Base-by-base conservation (phyloP, 2,329 filamentous ascomycete species). In the Fusarium xylarioides region DNA sequence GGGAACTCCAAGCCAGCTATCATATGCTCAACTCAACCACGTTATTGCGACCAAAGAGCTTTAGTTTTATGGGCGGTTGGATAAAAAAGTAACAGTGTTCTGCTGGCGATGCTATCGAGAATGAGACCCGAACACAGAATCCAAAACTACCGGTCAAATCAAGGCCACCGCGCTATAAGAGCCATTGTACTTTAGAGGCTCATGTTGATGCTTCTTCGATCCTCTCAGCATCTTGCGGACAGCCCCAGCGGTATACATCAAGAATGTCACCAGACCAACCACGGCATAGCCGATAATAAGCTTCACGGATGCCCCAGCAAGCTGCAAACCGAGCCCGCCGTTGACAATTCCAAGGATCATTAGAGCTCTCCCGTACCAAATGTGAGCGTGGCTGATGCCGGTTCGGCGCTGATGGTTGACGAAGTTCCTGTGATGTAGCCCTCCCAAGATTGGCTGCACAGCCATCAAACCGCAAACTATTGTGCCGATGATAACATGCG, bases 261-360 rank as follows among this genome's bases (percentile, higher is more conserved):
- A 50, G 16, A 18, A 57, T 8, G 47, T 23, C 1, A 52, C 16
- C 21, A 38, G 7, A 26, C 44, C 50, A 23, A 66, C 11, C 11
- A 57, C 32, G 15, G 32, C 4, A 52, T 66, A 66, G 5, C 23
- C 50, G 2, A 37, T 38, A n/a, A 52, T 57, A 9, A 38, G 7
- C 4, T 53, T 32, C 15, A 30, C n/a, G 2, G 50, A 43, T 7
- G 85, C 83, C 10, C 73, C 69, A 2, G 86, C 82, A 9, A 90
- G 81, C 68, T 85, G 68, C 28, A 92, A 79, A 4, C 90, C 90
- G 3, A 91, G 79, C 0, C 90, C 90, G 50, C 90, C 90, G 74
- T 92, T 92, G 68, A 91, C 78, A 50, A 91, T 82, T 26, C 88
- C 90, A 12, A 91, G 75, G 16, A 87, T 60, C 71, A 92, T 87